A percentile compares a stretch with the other conserved stretches of the same genome.
phyloP scores from a whole-genome alignment of 495 filamentous ascomycete genomes.

The Thermochaetoides thermophila region DNA sequence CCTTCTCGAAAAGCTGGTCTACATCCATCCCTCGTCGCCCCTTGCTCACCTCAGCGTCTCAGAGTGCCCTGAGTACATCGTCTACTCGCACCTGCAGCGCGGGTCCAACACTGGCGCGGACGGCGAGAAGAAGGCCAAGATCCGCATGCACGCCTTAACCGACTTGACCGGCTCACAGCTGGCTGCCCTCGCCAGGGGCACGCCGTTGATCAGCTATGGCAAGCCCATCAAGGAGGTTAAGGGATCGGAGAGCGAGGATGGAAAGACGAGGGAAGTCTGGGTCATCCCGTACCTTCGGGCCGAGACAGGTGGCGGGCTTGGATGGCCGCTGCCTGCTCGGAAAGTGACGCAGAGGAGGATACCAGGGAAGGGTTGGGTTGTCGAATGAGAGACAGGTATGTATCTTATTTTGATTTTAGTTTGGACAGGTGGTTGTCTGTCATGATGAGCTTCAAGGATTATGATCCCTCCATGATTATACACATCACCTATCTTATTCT shows the following conservation, averaged over 20 bases:
- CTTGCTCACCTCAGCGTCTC: constrained; percentile 54
- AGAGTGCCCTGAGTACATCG: constrained; percentile 66
- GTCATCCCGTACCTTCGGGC: constrained; percentile 63
- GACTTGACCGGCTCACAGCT: constrained; percentile 60
- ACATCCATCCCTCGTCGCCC: constrained; percentile 70
- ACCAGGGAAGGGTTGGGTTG: constrained; percentile 58
- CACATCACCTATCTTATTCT: no score
- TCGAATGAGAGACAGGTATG: constrained; percentile 18
- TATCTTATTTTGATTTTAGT: neutral
- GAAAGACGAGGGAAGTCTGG: constrained; percentile 58
- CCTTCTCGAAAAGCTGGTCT: constrained; percentile 51
- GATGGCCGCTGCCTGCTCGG: constrained; percentile 72
- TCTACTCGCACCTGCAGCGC: constrained; percentile 75
- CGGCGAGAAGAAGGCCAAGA: constrained; percentile 47
- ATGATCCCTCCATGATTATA: no score
- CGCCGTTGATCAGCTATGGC: constrained; percentile 67
- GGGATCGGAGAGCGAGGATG: constrained; percentile 30
- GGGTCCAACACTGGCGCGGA: constrained; percentile 35
- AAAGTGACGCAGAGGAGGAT: constrained; percentile 72
- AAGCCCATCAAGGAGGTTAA: constrained; percentile 72
- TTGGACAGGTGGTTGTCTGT: neutral
- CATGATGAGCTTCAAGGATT: no score
- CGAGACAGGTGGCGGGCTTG: constrained; percentile 39
- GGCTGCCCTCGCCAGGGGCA: constrained; percentile 67
- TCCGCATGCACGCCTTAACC: constrained; percentile 78